Evolutionary conservation across 2,329 filamentous ascomycete species (phyloP).

Genomic region (Diaporthe sp.): DNA sequence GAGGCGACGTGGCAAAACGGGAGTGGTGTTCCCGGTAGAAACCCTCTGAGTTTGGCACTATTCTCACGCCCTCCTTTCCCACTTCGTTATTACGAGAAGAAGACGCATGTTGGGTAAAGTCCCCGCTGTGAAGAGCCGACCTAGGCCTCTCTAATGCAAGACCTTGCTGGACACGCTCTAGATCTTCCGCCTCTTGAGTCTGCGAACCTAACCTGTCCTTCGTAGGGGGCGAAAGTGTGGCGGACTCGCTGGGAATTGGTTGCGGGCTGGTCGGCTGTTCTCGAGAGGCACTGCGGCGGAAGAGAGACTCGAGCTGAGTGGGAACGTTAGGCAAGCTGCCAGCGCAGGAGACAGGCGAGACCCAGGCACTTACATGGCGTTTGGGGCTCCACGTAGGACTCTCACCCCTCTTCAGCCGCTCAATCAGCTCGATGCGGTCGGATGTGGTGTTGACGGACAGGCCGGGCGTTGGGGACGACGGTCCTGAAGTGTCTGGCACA

Average conservation of each 20-base stretch:
- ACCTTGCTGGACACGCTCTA: conserved; percentile 65
- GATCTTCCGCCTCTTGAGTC: conserved; percentile 51
- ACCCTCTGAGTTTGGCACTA: conserved; percentile 16
- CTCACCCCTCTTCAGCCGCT: conserved; percentile 84
- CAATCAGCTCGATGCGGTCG: conserved; percentile 84
- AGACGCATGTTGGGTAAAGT: conserved; percentile 68
- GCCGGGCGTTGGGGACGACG: conserved; percentile 51
- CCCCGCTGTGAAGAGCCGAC: conserved; percentile 79
- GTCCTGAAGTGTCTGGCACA: conserved; percentile 56
- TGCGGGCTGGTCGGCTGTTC: conserved; percentile 56
- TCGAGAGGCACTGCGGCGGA: conserved; percentile 51
- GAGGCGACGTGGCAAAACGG: conserved; percentile 71
- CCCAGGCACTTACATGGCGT: conserved; percentile 65
- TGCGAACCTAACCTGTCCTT: conserved; percentile 56
- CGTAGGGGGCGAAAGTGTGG: conserved; percentile 61
- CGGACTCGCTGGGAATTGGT: conserved; percentile 53
- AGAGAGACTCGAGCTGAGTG: conserved; percentile 57
- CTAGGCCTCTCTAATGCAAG: conserved; percentile 83
- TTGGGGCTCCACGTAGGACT: conserved; percentile 81
- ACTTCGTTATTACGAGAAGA: conserved; percentile 44
- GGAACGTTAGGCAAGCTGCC: conserved; percentile 36
- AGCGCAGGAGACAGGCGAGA: neutral
- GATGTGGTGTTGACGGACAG: conserved; percentile 54
- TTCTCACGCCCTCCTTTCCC: conserved; percentile 41
- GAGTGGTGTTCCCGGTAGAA: conserved; percentile 45